Evolutionary conservation across 164 flowering plant species (phyloP).

Genomic region (Magnolia kwangsiensis): DNA sequence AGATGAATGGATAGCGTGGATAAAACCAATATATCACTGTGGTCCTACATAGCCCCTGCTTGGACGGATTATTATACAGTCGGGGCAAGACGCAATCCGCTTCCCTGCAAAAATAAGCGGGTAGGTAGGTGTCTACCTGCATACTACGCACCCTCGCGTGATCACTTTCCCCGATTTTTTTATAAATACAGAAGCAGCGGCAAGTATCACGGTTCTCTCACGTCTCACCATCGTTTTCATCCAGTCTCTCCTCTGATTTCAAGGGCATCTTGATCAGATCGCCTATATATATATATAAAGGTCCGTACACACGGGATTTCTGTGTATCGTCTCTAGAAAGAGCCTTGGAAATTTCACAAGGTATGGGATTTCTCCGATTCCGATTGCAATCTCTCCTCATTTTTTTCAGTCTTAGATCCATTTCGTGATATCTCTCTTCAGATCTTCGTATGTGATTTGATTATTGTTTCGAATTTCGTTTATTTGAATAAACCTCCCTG

Average conservation of each 20-base stretch:
- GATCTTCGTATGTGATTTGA: background rate
- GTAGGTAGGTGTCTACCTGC: too few species aligned
- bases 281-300: too few species aligned
- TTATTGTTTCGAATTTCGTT: background rate
- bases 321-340: background rate
- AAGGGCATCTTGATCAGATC: too few species aligned
- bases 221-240: background rate
- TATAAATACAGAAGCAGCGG: background rate
- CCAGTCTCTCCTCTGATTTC: background rate
- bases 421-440: background rate
- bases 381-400: background rate
- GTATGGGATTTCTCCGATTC: background rate
- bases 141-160: too few species aligned
- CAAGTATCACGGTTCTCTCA: background rate
- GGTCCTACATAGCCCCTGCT: too few species aligned
- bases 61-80: too few species aligned
- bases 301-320: background rate
- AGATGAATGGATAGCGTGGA: too few species aligned
- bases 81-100: too few species aligned
- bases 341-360: background rate
- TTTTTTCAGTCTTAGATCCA: background rate
- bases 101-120: too few species aligned
- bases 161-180: too few species aligned
- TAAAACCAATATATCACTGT: too few species aligned
- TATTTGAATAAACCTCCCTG: background rate